Percentiles rank a stretch among this genome's conserved stretches.
Conservation (phyloP, 139 green algal genomes). For the Chlamydomonas schloesseri region DNA sequence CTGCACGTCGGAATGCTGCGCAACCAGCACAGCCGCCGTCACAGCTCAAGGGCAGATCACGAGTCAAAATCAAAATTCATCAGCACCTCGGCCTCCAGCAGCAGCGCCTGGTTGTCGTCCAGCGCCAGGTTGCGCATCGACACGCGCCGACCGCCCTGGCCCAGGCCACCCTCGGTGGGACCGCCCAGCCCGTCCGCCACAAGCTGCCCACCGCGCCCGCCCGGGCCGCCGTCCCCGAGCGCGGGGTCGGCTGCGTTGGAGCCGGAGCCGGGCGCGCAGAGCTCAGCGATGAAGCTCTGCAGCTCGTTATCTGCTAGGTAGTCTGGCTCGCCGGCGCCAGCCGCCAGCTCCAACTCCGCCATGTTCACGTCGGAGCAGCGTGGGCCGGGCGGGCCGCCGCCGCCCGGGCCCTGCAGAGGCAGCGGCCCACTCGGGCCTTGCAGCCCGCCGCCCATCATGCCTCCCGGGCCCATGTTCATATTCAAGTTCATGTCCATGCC, state of each 20-base stretch:
- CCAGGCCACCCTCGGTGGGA: neutral
- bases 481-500: neutral
- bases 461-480: neutral
- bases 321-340: neutral
- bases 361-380: neutral
- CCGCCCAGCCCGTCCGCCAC: neutral
- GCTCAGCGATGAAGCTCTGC: slow-evolving; percentile 23
- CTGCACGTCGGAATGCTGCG: too few species aligned
- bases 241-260: neutral
- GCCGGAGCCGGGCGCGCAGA: slow-evolving; percentile 1
- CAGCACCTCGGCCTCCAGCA: slow-evolving; percentile 28
- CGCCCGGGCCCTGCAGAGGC: neutral
- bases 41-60: too few species aligned
- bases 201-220: neutral
- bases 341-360: neutral
- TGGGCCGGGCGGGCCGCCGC: neutral
- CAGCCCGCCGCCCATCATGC: neutral
- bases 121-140: neutral
- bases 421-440: neutral
- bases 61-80: slow-evolving; percentile 22
- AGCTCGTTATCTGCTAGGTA: slow-evolving; percentile 31
- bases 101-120: neutral
- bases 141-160: neutral
- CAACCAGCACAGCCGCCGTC: too few species aligned
- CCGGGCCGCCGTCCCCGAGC: neutral